Base-by-base conservation (phyloP, 2,329 filamentous ascomycete genomes). In the Paecilomyces niveus region DNA sequence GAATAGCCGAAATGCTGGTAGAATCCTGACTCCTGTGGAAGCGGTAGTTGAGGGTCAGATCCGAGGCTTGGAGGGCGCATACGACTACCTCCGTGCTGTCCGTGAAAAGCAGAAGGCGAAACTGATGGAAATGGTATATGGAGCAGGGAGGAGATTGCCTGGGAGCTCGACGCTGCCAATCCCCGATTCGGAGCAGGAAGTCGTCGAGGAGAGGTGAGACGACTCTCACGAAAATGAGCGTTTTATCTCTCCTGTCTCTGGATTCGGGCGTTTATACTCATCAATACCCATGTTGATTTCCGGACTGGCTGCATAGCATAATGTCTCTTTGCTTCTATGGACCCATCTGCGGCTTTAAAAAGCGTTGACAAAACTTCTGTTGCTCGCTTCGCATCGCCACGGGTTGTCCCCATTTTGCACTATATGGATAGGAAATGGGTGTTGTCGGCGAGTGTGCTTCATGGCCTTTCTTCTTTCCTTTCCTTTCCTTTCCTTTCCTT, bases 41-140 rank as follows among this genome's bases (percentile, higher is more conserved):
- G 69, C 71, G 1, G 81, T 97, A 18, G 74, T 79, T 29, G 89
- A 93, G 61, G 89, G 92, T 67, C 93, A 97, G 78, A 90, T 97
- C 64, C 80, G 81, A 52, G 92, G 93, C 3, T 74, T 97, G 21
- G 88, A 90, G 66, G 87, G 89, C 24, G 92, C 91, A 3, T 89
- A 92, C 65, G 82, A 83, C 11, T 89, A 95, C 70, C 80, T 97
- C 9, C 87, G 88, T 61, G 84, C 81, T 8, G 85, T 95, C 39
- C 80, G 93, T 49, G 84, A 90, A 63, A 83, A 83, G 64, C 93
- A 97, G 77, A 94, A 93, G 79, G 84, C 85, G 59, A 91, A 90
- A 74, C 79, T 94, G 65, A 85, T 94, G 83, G 87, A 93, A 76
- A 85, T 89, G 74, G 75, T 95, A 2, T 93, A 89, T 71, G 88